Conservation (phyloP, 139 green algal genomes). For the Microglena sp. region DNA sequence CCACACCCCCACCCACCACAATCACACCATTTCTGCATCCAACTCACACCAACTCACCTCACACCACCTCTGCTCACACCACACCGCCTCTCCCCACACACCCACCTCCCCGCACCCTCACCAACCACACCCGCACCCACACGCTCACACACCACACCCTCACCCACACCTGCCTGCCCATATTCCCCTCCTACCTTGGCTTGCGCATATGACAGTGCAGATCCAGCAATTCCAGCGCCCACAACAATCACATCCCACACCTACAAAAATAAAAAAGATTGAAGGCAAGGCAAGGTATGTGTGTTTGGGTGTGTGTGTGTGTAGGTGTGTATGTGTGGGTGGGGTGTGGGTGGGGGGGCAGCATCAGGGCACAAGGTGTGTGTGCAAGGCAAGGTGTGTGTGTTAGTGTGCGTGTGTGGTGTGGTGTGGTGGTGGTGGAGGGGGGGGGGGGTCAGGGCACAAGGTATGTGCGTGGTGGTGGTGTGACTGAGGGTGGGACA, state of each 20-base stretch:
- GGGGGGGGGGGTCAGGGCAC: not conserved
- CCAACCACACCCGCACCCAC: not conserved
- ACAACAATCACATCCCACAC: constrained; percentile 91
- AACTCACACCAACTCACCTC: too few relatives aligned
- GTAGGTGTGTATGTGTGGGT: not conserved
- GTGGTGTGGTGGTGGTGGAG: not conserved
- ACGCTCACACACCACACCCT: not conserved
- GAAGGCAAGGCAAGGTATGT: not conserved
- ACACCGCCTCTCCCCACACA: not conserved
- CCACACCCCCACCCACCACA: too few relatives aligned
- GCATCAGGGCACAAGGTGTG: not conserved
- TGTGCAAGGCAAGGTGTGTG: not conserved
- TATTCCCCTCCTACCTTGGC: constrained; percentile 45
- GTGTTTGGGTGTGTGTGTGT: not conserved
- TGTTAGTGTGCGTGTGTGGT: not conserved
- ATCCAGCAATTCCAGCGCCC: constrained; percentile 83
- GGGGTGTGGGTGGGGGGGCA: not conserved
- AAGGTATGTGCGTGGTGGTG: not conserved
- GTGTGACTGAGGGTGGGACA: too few relatives aligned
- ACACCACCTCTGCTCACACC: not conserved
- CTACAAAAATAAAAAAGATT: constrained; percentile 26
- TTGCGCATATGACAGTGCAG: constrained; percentile 76
- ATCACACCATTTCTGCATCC: too few relatives aligned
- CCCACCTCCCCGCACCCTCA: not conserved
- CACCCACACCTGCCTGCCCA: not conserved